These are phyloP conservation scores for Tuber magnatum DNA, from an alignment of 495 filamentous ascomycete genomes.

Conservation along the genomic window DNA sequence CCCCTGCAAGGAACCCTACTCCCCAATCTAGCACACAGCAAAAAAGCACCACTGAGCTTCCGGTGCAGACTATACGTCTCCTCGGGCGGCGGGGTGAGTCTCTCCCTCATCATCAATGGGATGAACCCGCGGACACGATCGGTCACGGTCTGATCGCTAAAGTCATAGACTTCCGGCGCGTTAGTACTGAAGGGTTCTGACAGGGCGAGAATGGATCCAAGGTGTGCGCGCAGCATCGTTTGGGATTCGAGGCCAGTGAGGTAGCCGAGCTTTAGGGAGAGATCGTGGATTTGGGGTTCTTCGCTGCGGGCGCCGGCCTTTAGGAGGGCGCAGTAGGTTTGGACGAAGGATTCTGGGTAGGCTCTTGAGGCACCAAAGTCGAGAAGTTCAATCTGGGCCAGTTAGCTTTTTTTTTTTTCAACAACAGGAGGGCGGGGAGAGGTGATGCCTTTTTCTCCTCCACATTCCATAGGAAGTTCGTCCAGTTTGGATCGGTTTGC, in stretches of 20 bases:
- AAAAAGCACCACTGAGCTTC: constrained; percentile 90
- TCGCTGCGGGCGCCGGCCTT: constrained; percentile 68
- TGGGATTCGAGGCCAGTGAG: constrained; percentile 79
- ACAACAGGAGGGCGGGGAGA: neutral
- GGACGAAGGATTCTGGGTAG: constrained; percentile 71
- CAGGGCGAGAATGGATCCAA: constrained; percentile 71
- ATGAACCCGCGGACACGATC: constrained; percentile 80
- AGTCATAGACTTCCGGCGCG: constrained; percentile 83
- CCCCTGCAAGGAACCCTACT: constrained; percentile 73
- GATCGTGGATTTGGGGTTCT: constrained; percentile 52
- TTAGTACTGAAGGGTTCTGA: constrained; percentile 77
- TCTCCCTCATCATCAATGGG: constrained; percentile 82
- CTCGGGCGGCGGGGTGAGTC: constrained; percentile 84
- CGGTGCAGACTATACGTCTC: constrained; percentile 96
- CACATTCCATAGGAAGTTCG: constrained; percentile 93
- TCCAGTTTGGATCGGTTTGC: constrained; percentile 99
- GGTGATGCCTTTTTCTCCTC: constrained; percentile 49
- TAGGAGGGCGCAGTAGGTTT: constrained; percentile 68
- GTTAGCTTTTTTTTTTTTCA: constrained; percentile 9
- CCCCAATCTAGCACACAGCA: constrained; percentile 80
- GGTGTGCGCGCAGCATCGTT: constrained; percentile 80
- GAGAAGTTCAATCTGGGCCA: constrained; percentile 66
- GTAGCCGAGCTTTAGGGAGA: constrained; percentile 81
- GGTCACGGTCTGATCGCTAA: constrained; percentile 88
- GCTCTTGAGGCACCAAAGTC: constrained; percentile 92